These are phyloP conservation scores for Orychophragmus violaceus DNA, from an alignment of 345 rosid species.

Conservation along the genomic window DNA sequence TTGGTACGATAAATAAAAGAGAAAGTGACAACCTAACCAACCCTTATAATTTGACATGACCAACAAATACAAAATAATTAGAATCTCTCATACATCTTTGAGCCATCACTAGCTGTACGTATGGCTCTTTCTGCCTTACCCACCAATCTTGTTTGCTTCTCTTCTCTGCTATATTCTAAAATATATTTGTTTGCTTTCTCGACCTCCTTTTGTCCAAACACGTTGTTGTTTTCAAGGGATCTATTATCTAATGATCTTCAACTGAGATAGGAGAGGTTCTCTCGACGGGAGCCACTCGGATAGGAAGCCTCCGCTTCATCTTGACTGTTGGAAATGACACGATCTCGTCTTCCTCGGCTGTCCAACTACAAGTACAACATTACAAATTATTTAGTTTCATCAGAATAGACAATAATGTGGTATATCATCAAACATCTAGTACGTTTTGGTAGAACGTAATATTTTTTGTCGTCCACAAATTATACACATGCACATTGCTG, in stretches of 20 bases:
- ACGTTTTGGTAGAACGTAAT: neutral
- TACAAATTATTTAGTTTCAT: neutral
- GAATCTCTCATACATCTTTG: conserved; percentile 13
- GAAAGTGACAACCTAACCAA: conserved; percentile 34
- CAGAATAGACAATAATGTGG: neutral
- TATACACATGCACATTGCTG: neutral
- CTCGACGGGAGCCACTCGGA: conserved; percentile 35
- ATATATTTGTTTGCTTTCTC: neutral
- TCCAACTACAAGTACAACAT: conserved; percentile 46
- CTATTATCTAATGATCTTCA: neutral
- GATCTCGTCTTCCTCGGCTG: conserved; percentile 50
- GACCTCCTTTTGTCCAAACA: conserved; percentile 16
- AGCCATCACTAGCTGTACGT: conserved; percentile 35
- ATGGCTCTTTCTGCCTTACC: conserved; percentile 27
- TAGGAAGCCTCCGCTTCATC: conserved; percentile 64
- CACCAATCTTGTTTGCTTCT: conserved; percentile 25
- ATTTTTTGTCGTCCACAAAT: neutral
- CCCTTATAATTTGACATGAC: conserved; percentile 29
- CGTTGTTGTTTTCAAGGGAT: neutral
- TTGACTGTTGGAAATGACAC: conserved; percentile 62
- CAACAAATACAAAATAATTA: conserved; percentile 14
- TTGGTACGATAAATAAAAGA: conserved; percentile 29
- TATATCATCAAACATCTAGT: neutral
- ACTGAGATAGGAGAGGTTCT: neutral
- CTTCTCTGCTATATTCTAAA: neutral